These are phyloP conservation scores for Helminthosporium solani DNA, from an alignment of 2,329 filamentous ascomycete genomes.

Conservation along the genomic window DNA sequence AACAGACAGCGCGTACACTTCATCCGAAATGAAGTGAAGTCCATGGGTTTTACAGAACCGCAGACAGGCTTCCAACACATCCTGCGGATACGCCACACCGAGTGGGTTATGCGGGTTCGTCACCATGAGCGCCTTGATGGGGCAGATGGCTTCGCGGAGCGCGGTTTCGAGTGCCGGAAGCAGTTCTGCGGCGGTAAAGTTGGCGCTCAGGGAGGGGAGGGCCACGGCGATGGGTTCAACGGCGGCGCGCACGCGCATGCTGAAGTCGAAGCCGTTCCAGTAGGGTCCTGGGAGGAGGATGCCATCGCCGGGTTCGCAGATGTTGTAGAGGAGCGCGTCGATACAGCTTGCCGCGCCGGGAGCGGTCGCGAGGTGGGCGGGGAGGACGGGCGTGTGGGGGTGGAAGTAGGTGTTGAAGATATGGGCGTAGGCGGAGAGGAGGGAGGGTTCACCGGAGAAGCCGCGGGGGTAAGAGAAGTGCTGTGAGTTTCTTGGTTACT, in stretches of 20 bases:
- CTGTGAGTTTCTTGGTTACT: conserved; percentile 1
- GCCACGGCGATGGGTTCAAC: conserved; percentile 18
- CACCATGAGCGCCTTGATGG: conserved; percentile 42
- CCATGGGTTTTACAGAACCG: conserved; percentile 30
- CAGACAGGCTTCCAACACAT: conserved; percentile 22
- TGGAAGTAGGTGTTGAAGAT: conserved; percentile 33
- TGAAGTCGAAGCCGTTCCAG: conserved; percentile 31
- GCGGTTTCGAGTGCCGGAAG: conserved; percentile 14
- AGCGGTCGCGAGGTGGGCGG: conserved; percentile 19
- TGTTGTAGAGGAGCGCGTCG: conserved; percentile 34
- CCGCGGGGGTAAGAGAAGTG: conserved; percentile 19
- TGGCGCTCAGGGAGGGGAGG: conserved; percentile 8
- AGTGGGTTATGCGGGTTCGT: conserved; percentile 51
- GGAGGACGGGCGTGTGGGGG: conserved; percentile 18
- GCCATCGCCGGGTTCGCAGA: conserved; percentile 39
- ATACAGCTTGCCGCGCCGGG: conserved; percentile 19
- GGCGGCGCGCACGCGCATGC: conserved; percentile 11
- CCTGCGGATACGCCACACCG: conserved; percentile 27
- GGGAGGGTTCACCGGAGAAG: conserved; percentile 17
- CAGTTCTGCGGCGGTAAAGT: conserved; percentile 14
- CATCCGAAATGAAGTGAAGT: conserved; percentile 40
- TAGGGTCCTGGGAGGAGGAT: conserved; percentile 33
- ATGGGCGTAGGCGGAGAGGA: conserved; percentile 16
- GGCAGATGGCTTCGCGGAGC: conserved; percentile 10
- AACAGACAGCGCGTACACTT: conserved; percentile 40